phyloP scores from a whole-genome alignment of 371 early-diverging fungal genomes.

The Chytridium lagenaria region DNA sequence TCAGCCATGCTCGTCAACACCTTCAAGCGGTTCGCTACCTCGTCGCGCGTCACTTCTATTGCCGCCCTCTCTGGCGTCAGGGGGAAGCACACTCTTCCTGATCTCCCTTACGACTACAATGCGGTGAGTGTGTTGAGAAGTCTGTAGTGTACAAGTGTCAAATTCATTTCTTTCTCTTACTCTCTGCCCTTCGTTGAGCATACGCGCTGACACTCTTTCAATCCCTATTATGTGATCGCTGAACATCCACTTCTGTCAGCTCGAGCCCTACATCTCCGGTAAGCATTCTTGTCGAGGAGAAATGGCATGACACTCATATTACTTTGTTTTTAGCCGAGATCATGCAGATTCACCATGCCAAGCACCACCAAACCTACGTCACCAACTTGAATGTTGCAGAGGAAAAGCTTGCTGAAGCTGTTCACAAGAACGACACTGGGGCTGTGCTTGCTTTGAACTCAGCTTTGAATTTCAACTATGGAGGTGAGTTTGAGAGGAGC shows the following conservation, averaged over 20 bases:
- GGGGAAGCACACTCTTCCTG: slow-evolving; percentile 72
- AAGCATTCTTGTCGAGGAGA: not conserved
- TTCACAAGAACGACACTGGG: slow-evolving; percentile 72
- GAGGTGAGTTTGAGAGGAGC: slow-evolving; percentile 65
- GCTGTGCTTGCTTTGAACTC: slow-evolving; percentile 79
- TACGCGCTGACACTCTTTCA: not conserved
- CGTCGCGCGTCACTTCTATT: too few relatives aligned
- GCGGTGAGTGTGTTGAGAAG: slow-evolving; percentile 62
- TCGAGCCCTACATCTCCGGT: slow-evolving; percentile 90
- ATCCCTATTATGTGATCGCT: not conserved
- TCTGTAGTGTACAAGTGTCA: too few relatives aligned
- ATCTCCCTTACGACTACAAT: slow-evolving; percentile 80
- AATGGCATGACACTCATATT: not conserved
- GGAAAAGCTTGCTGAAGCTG: slow-evolving; percentile 76
- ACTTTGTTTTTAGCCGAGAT: slow-evolving; percentile 73
- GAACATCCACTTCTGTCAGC: slow-evolving; percentile 34
- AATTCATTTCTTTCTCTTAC: too few relatives aligned
- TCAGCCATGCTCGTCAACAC: too few relatives aligned
- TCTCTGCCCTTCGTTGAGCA: too few relatives aligned
- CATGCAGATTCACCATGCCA: slow-evolving; percentile 94
- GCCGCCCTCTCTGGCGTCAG: not conserved
- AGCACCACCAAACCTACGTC: slow-evolving; percentile 93
- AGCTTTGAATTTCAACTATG: slow-evolving; percentile 92
- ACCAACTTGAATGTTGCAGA: slow-evolving; percentile 68
- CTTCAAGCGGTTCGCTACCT: too few relatives aligned